phyloP scores from a whole-genome alignment of 2,329 filamentous ascomycete species.

The Clonostachys rhizophaga region DNA sequence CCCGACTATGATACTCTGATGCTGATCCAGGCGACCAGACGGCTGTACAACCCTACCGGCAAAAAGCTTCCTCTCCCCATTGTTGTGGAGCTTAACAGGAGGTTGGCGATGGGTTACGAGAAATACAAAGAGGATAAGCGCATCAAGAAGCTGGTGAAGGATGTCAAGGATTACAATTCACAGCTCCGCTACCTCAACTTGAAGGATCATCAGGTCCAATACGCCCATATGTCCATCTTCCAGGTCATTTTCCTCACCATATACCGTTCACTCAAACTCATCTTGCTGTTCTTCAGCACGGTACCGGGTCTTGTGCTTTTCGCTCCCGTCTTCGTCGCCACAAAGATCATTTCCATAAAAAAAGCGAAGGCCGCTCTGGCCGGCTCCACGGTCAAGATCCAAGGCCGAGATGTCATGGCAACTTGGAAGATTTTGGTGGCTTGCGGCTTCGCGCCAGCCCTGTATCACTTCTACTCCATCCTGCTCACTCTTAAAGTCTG shows the following conservation, averaged over 20 bases:
- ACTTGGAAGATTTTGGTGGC: constrained; percentile 94
- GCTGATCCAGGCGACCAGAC: constrained; percentile 90
- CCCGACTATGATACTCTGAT: constrained; percentile 96
- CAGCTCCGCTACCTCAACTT: constrained; percentile 81
- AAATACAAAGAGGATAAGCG: constrained; percentile 88
- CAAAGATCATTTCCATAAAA: constrained; percentile 74
- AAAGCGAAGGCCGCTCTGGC: constrained; percentile 83
- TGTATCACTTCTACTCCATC: constrained; percentile 79
- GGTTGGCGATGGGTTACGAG: constrained; percentile 86
- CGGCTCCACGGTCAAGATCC: constrained; percentile 82
- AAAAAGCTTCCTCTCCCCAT: constrained; percentile 90
- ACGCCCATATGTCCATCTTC: constrained; percentile 75
- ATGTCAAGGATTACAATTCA: constrained; percentile 81
- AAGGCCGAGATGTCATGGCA: constrained; percentile 84
- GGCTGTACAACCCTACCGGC: constrained; percentile 89
- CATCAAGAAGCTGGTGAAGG: constrained; percentile 69
- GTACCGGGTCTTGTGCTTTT: constrained; percentile 86
- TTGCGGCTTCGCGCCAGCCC: constrained; percentile 72
- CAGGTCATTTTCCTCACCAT: constrained; percentile 73
- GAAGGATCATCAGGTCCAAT: constrained; percentile 91
- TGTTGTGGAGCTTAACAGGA: constrained; percentile 89
- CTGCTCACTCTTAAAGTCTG: constrained; percentile 74
- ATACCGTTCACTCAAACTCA: constrained; percentile 75
- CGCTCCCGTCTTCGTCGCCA: constrained; percentile 79
- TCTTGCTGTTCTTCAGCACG: constrained; percentile 72